Conservation (phyloP, 371 early-diverging fungal genomes). For the Mortierella polycephala region DNA sequence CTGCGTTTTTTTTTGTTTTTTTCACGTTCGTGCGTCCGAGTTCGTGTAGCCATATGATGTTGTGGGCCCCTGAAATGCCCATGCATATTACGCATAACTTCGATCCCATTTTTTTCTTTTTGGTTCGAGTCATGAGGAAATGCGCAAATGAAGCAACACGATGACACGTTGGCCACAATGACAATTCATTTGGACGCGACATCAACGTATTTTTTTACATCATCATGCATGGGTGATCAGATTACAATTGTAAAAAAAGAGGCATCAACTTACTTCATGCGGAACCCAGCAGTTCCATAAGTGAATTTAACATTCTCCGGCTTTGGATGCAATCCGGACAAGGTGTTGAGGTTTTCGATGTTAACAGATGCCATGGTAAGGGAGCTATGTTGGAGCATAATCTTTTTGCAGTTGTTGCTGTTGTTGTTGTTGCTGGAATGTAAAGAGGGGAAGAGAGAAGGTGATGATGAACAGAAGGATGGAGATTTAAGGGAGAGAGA, state of each 20-base stretch:
- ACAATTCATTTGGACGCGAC: too few relatives aligned
- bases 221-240: neutral
- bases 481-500: too few relatives aligned
- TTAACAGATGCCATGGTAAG: slow-evolving; percentile 52
- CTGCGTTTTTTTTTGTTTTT: neutral
- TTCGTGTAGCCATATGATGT: too few relatives aligned
- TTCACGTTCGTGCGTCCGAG: neutral
- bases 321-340: slow-evolving; percentile 70
- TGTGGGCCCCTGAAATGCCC: slow-evolving; percentile 1
- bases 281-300: slow-evolving; percentile 99
- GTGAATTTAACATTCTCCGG: slow-evolving; percentile 65
- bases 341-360: slow-evolving; percentile 46
- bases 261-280: slow-evolving; percentile 74
- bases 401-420: too few relatives aligned
- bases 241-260: neutral
- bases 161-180: too few relatives aligned
- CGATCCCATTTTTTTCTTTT: neutral
- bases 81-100: neutral
- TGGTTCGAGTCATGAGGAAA: neutral
- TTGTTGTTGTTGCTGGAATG: neutral
- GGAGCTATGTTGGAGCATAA: slow-evolving; percentile 19
- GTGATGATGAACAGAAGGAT: slow-evolving; percentile 4
- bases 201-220: neutral
- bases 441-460: slow-evolving; percentile 6
- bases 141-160: neutral